These are phyloP conservation scores for Ochromonas danica DNA, from an alignment of 108 stramenopile species.

Conservation along the genomic window DNA sequence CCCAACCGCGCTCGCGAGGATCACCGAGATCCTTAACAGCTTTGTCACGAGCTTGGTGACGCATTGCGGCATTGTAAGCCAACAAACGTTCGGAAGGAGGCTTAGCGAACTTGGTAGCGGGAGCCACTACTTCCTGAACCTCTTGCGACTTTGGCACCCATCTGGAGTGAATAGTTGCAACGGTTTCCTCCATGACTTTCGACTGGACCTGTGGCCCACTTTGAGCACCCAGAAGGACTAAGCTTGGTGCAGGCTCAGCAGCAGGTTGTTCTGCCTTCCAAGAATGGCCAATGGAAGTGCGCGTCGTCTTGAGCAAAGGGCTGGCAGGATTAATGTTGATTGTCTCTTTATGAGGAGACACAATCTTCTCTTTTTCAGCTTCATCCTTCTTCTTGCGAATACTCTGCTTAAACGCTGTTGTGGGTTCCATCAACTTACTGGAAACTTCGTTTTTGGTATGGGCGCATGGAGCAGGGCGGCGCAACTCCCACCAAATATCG, in stretches of 20 bases:
- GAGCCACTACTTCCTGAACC: neutral
- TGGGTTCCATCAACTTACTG: neutral
- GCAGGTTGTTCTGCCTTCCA: neutral
- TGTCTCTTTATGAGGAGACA: neutral
- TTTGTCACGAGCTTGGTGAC: neutral
- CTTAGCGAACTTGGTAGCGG: neutral
- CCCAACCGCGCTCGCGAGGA: no score
- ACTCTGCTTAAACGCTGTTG: neutral
- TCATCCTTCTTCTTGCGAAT: neutral
- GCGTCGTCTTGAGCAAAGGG: neutral
- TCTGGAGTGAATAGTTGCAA: neutral
- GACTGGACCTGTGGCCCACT: neutral
- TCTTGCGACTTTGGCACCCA: neutral
- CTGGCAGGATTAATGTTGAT: neutral
- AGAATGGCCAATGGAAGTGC: neutral
- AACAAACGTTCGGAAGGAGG: neutral
- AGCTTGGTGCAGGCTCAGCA: neutral
- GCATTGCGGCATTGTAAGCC: neutral
- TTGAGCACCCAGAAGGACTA: neutral
- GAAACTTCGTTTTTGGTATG: neutral
- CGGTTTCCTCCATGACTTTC: neutral
- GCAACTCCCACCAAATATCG: conserved; percentile 11
- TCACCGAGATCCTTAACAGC: no score
- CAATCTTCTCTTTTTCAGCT: neutral
- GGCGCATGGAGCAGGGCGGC: neutral